Base-by-base conservation (phyloP, 2,329 filamentous ascomycete species). In the Paramyrothecium roridum region DNA sequence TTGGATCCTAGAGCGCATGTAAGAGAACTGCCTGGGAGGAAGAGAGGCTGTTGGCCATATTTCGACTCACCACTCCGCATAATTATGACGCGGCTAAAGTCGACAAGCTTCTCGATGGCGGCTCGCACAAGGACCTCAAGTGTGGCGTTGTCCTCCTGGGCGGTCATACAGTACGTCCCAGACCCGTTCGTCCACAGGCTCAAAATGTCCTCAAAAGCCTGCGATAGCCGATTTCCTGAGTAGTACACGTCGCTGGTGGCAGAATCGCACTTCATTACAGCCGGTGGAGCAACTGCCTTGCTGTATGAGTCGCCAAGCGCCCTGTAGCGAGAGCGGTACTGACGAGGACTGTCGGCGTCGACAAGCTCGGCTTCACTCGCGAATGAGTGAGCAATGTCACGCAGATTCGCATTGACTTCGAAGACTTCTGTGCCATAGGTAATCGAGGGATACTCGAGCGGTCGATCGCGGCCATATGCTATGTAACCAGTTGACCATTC, bases 231-330 rank as follows among this genome's bases (percentile, higher is more conserved):
- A 0, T 69, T 74, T 8, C 88, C 88, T 2, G 81, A 83, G 70
- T 81, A 91, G 73, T 90, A 91, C 17, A 89, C 86, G 64, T 91
- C 88, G 46, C 83, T 87, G 1, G 88, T 90, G 0, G 85, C 84
- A 7, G 80, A 78, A 63, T 91, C 88, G 63, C 88, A 90, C 58
- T 80, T 81, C 40, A 86, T 71, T 2, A 91, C 77, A 3, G 74
- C 72, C 0, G 88, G 88, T 0, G 70, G 62, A 19, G 69, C 56
- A 1, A 78, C 75, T 8, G 76, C 82, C 4, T 73, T 70, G 3
- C 61, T 56, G 58, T 78, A 81, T 2, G 65, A 59, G 8, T 62
- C 60, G 0, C 72, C 79, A 11, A 73, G 71, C 1, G 70, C 66
- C 1, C 63, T 68, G 62, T 88, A 89, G 23, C 75, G 70, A 2